Evolutionary conservation across 495 filamentous ascomycete genomes (phyloP).

Genomic region (Emericellopsis terricola): DNA sequence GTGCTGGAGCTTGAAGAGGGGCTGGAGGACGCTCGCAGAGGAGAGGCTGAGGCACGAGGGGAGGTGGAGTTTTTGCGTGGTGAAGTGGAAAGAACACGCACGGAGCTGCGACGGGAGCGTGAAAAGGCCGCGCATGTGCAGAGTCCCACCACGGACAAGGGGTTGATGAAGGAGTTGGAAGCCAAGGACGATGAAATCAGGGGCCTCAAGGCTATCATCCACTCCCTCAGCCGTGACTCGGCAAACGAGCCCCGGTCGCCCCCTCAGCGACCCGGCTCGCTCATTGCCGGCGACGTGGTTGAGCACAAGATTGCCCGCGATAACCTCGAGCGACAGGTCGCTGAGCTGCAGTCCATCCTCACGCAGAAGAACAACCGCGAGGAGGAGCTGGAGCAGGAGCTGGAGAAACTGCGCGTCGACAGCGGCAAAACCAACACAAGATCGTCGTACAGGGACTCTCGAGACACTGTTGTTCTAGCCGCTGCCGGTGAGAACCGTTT

Average conservation of each 20-base stretch:
- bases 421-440: slow-evolving; percentile 20
- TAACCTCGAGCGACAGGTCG: slow-evolving; percentile 51
- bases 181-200: slow-evolving; percentile 95
- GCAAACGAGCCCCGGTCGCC: slow-evolving; percentile 26
- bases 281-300: slow-evolving; percentile 30
- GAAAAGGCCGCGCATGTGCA: slow-evolving; percentile 44
- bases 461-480: slow-evolving; percentile 35
- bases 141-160: too few species aligned
- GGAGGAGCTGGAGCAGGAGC: slow-evolving; percentile 78
- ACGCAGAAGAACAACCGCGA: slow-evolving; percentile 60
- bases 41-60: slow-evolving; percentile 90
- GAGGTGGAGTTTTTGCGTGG: slow-evolving; percentile 94
- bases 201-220: slow-evolving; percentile 93
- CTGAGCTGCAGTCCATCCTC: slow-evolving; percentile 50
- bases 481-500: slow-evolving; percentile 20
- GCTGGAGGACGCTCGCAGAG: slow-evolving; percentile 82
- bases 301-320: slow-evolving; percentile 35
- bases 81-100: slow-evolving; percentile 84
- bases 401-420: slow-evolving; percentile 43
- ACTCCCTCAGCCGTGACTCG: slow-evolving; percentile 67
- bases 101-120: slow-evolving; percentile 76
- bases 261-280: slow-evolving; percentile 19
- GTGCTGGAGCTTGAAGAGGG: slow-evolving; percentile 95
- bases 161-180: slow-evolving; percentile 61
- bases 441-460: slow-evolving; percentile 38